Percentiles rank a stretch among this genome's conserved stretches.
Evolutionary conservation across 2,329 filamentous ascomycete species (phyloP).

Genomic region (Cladosporium sp.): DNA sequence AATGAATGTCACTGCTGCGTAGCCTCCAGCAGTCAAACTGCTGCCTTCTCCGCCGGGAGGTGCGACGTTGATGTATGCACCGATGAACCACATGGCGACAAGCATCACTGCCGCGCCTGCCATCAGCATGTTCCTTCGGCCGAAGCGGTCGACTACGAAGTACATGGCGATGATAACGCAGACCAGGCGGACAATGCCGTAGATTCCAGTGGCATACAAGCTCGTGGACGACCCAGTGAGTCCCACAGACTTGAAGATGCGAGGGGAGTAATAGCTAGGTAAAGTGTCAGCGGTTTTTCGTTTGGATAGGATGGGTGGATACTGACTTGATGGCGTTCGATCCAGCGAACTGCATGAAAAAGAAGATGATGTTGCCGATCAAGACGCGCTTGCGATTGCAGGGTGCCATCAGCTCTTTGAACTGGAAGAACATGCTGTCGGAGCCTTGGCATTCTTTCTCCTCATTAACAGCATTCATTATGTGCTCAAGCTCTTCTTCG

Average conservation of each 20-base stretch:
- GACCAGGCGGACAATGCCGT: conserved; percentile 22
- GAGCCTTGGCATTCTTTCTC: neutral
- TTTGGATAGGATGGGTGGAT: neutral
- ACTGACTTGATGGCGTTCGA: conserved; percentile 10
- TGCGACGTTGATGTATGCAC: conserved; percentile 6
- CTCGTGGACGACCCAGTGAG: conserved; percentile 20
- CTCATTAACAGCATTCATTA: conserved; percentile 19
- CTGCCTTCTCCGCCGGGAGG: neutral
- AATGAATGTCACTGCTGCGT: conserved; percentile 17
- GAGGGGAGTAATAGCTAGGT: conserved; percentile 21
- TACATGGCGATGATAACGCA: conserved; percentile 21
- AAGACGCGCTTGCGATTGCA: conserved; percentile 14
- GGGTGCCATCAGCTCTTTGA: conserved; percentile 2
- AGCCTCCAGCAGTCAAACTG: conserved; percentile 8
- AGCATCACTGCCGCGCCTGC: conserved; percentile 17
- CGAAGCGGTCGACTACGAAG: conserved; percentile 14
- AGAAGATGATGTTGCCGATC: conserved; percentile 10
- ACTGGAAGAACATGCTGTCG: neutral
- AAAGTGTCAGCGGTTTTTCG: neutral
- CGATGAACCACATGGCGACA: conserved; percentile 15
- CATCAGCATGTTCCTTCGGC: conserved; percentile 19
- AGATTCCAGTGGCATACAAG: conserved; percentile 23
- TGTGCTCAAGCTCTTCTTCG: conserved; percentile 27
- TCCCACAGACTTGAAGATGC: conserved; percentile 19
- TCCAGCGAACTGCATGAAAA: conserved; percentile 19